phyloP scores from a whole-genome alignment of 164 flowering plant species.

The Stephania japonica region DNA sequence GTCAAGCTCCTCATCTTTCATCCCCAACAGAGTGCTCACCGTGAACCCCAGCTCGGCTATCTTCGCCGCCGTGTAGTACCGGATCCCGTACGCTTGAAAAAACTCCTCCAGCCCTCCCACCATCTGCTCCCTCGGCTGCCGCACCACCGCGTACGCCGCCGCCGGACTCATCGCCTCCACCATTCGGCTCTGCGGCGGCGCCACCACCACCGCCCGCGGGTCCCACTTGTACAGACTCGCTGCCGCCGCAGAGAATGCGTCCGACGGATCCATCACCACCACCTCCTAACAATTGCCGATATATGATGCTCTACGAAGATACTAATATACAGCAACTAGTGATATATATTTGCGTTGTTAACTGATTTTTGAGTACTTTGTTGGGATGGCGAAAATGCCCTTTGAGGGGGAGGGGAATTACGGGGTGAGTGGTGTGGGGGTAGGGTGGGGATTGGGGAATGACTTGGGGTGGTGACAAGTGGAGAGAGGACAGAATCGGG shows the following conservation, averaged over 20 bases:
- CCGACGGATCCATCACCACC: constrained; percentile 26
- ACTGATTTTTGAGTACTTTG: background rate
- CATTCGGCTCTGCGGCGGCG: constrained; percentile 4
- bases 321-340: too few species aligned
- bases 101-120: constrained; percentile 69
- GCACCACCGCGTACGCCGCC: background rate
- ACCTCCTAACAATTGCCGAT: too few species aligned
- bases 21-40: constrained; percentile 70
- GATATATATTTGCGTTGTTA: background rate
- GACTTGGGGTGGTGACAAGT: background rate
- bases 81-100: constrained; percentile 74
- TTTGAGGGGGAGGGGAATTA: background rate
- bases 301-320: too few species aligned
- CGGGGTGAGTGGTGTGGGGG: background rate
- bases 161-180: constrained; percentile 10
- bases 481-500: background rate
- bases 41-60: constrained; percentile 95
- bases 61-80: constrained; percentile 78
- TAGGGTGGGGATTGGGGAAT: background rate
- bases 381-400: background rate
- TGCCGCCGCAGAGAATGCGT: constrained; percentile 17
- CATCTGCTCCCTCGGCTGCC: constrained; percentile 35
- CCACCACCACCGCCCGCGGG: constrained; percentile 17
- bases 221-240: constrained; percentile 32
- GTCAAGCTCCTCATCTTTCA: constrained; percentile 93